Evolutionary conservation across 345 rosid genomes (phyloP).

Genomic region (Acer saccharum): DNA sequence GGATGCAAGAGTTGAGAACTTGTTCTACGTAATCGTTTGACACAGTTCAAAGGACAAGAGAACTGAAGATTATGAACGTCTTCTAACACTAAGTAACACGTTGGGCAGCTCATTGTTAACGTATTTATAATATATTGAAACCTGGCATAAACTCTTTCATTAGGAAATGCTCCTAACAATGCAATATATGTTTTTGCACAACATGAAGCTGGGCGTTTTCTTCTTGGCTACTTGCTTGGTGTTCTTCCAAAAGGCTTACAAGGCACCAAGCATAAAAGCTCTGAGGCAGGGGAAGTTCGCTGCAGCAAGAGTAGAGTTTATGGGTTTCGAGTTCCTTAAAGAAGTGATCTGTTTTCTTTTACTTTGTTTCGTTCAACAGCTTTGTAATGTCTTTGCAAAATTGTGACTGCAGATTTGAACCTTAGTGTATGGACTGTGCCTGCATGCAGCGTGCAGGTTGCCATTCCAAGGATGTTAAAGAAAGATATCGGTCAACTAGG

Average conservation of each 20-base stretch:
- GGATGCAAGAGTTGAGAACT: background rate
- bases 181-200: conserved; percentile 11
- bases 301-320: conserved; percentile 46
- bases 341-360: conserved; percentile 25
- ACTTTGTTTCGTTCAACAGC: too few relatives aligned
- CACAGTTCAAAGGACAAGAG: background rate
- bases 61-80: background rate
- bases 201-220: conserved; percentile 77
- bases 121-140: background rate
- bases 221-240: conserved; percentile 60
- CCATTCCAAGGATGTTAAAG: conserved; percentile 9
- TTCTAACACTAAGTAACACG: background rate
- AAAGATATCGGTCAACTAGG: background rate
- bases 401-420: too few relatives aligned
- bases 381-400: background rate
- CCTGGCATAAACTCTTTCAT: background rate
- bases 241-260: conserved; percentile 57
- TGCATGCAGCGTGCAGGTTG: conserved; percentile 21
- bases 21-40: background rate
- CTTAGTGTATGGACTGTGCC: background rate
- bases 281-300: conserved; percentile 19
- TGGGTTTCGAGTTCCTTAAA: conserved; percentile 61
- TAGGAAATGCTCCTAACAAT: background rate
- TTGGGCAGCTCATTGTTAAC: background rate
- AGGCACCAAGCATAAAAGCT: conserved; percentile 38